These are phyloP conservation scores for Colletotrichum trifolii DNA, from an alignment of 2,329 filamentous ascomycete species.

Conservation along the genomic window DNA sequence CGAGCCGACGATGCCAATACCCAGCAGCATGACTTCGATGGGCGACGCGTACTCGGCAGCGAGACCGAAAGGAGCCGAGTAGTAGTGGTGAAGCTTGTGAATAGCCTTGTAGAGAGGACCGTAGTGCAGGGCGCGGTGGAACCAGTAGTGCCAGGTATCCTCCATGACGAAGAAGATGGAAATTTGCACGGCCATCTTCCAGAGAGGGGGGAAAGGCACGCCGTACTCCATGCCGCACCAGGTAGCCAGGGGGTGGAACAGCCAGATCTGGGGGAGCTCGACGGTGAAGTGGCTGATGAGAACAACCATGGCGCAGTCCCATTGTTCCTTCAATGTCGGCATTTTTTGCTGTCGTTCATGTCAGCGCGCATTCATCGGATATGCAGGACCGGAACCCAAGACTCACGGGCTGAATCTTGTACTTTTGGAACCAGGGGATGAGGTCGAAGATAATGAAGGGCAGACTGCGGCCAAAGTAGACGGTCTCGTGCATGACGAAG, in stretches of 20 bases:
- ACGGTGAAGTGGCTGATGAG: conserved; percentile 97
- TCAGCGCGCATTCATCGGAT: not conserved
- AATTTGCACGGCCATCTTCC: conserved; percentile 92
- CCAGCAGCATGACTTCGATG: conserved; percentile 95
- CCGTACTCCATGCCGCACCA: conserved; percentile 89
- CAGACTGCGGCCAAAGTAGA: conserved; percentile 93
- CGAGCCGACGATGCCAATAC: conserved; percentile 83
- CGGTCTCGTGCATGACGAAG: conserved; percentile 90
- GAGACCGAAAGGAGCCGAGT: conserved; percentile 95
- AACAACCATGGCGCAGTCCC: conserved; percentile 91
- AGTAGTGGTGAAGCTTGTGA: conserved; percentile 99
- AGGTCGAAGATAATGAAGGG: conserved; percentile 94
- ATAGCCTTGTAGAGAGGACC: conserved; percentile 95
- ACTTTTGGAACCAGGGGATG: conserved; percentile 88
- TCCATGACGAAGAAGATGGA: conserved; percentile 94
- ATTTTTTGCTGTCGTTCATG: conserved; percentile 73
- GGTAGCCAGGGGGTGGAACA: conserved; percentile 97
- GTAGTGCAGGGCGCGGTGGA: conserved; percentile 92
- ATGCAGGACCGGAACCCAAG: not conserved
- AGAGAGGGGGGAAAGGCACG: conserved; percentile 87
- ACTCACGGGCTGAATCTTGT: conserved; percentile 90
- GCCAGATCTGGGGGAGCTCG: conserved; percentile 97
- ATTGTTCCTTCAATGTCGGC: conserved; percentile 92
- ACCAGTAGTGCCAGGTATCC: conserved; percentile 99
- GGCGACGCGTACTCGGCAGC: conserved; percentile 98